Percentiles rank a stretch among this genome's conserved stretches.
Conservation (phyloP, 106 monocot species). For the Amphibolis antarctica region DNA sequence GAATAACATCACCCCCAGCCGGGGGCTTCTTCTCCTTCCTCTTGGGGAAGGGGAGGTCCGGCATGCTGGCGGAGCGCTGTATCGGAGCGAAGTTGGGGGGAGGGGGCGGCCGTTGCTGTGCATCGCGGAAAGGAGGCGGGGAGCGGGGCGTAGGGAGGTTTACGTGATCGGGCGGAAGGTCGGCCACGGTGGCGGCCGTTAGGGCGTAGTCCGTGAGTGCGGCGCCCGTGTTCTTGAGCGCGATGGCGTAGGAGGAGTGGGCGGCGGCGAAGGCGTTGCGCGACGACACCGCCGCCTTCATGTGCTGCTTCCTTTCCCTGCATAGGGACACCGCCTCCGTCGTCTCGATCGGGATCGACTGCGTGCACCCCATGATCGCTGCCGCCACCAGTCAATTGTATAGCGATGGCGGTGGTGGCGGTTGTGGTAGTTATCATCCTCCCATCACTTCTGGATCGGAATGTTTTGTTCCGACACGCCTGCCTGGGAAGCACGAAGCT, state of each 20-base stretch:
- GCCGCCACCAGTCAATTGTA: too few relatives aligned
- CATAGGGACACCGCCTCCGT: slow-evolving; percentile 75
- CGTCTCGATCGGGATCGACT: slow-evolving; percentile 63
- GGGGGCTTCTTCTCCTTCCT: slow-evolving; percentile 1
- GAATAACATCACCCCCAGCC: slow-evolving; percentile 25
- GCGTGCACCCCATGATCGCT: slow-evolving; percentile 62
- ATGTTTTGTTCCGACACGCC: too few relatives aligned
- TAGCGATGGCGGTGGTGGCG: too few relatives aligned
- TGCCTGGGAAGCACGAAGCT: too few relatives aligned
- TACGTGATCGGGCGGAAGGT: not conserved
- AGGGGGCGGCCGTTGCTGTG: slow-evolving; percentile 65
- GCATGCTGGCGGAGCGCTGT: slow-evolving; percentile 67
- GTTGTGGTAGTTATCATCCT: too few relatives aligned
- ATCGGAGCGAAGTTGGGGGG: slow-evolving; percentile 39
- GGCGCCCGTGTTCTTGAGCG: slow-evolving; percentile 65
- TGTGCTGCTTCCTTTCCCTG: slow-evolving; percentile 49
- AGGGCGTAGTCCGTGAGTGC: slow-evolving; percentile 50
- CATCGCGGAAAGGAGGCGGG: not conserved
- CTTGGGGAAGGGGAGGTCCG: slow-evolving; percentile 37
- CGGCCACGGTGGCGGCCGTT: not conserved
- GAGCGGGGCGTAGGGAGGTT: not conserved
- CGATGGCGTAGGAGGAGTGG: slow-evolving; percentile 57
- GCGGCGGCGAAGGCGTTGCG: slow-evolving; percentile 95
- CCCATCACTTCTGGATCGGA: too few relatives aligned
- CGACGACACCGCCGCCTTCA: slow-evolving; percentile 42